Conservation (phyloP, 2,329 filamentous ascomycete species). For the Lizonia empirigonia region DNA sequence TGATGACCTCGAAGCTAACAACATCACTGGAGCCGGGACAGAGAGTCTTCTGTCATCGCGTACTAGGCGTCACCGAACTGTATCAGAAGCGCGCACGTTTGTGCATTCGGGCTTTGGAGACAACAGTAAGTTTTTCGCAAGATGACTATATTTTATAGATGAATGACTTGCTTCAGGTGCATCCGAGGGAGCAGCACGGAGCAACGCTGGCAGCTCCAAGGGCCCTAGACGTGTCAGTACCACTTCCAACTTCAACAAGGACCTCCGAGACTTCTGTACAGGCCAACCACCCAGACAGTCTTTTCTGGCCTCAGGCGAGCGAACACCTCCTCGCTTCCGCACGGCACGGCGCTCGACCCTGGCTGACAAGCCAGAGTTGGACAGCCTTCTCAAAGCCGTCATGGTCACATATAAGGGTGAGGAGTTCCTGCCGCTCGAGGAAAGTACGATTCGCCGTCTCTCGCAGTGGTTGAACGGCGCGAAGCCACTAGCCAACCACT, state of each 20-base stretch:
- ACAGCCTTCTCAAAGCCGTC: slow-evolving; percentile 10
- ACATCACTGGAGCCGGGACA: background rate
- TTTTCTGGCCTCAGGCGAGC: background rate
- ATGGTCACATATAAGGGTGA: slow-evolving; percentile 13
- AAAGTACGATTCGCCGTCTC: slow-evolving; percentile 9
- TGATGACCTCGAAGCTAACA: background rate
- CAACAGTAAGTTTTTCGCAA: background rate
- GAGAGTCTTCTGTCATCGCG: background rate
- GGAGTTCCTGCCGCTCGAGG: slow-evolving; percentile 19
- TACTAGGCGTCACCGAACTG: background rate
- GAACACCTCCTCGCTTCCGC: background rate
- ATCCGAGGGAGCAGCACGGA: background rate
- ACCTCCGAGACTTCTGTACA: slow-evolving; percentile 7
- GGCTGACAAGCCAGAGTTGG: slow-evolving; percentile 22
- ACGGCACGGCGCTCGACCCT: slow-evolving; percentile 21
- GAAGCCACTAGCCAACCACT: slow-evolving; percentile 19
- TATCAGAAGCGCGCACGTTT: background rate
- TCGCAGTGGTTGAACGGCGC: slow-evolving; percentile 18
- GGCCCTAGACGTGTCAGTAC: background rate
- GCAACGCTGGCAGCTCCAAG: background rate
- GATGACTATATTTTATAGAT: background rate
- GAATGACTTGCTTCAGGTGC: slow-evolving; percentile 1
- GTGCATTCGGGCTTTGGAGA: background rate
- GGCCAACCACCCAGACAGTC: slow-evolving; percentile 9
- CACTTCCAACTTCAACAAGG: background rate